These are phyloP conservation scores for Fusarium sp. DNA, from an alignment of 2,329 filamentous ascomycete genomes.

Conservation along the genomic window DNA sequence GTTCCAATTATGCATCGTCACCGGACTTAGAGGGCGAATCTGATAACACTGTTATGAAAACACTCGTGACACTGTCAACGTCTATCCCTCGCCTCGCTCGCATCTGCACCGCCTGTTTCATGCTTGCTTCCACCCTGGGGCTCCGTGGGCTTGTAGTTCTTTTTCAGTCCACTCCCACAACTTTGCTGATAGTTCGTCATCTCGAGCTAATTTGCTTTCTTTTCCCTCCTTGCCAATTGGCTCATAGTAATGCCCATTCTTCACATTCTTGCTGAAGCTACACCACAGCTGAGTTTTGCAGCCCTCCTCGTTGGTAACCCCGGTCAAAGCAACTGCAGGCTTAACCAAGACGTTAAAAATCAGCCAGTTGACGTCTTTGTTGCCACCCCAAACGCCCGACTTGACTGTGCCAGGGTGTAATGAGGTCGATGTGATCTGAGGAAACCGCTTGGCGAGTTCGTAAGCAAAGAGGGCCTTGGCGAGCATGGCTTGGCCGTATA, in stretches of 20 bases:
- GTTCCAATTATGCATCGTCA: not conserved
- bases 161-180: constrained; percentile 9
- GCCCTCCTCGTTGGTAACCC: not conserved
- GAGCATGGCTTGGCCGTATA: not conserved
- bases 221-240: constrained; percentile 8
- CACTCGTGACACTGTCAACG: not conserved
- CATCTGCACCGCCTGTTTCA: not conserved
- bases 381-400: not conserved
- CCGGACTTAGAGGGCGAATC: not conserved
- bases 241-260: constrained; percentile 13
- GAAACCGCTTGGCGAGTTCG: not conserved
- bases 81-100: not conserved
- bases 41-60: not conserved
- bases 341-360: not conserved
- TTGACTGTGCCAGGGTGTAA: constrained; percentile 1
- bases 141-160: not conserved
- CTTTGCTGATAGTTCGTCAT: not conserved
- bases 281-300: constrained; percentile 13
- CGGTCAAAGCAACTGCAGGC: not conserved
- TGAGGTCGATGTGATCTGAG: not conserved
- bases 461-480: not conserved
- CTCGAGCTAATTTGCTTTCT: not conserved
- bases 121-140: not conserved
- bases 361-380: not conserved
- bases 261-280: constrained; percentile 3